Evolutionary conservation across 2,329 filamentous ascomycete genomes (phyloP).

Genomic region (Monosporascus sp.): DNA sequence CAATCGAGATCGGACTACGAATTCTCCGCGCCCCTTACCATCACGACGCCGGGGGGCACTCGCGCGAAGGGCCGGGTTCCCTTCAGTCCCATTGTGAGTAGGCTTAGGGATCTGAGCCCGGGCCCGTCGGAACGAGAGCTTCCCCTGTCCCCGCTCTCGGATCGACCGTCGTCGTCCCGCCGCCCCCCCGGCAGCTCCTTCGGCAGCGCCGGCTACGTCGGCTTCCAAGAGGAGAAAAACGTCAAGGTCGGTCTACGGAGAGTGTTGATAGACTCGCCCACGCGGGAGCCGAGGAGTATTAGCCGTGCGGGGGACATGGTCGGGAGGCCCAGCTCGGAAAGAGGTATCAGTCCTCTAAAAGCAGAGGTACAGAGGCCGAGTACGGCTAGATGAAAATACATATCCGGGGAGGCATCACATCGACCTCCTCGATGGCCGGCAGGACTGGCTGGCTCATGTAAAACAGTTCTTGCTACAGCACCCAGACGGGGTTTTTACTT

Average conservation of each 20-base stretch:
- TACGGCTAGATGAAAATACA: too few species aligned
- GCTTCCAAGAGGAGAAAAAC: slow-evolving; percentile 22
- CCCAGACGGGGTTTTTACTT: too few species aligned
- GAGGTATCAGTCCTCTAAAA: too few species aligned
- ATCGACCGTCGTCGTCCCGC: background rate
- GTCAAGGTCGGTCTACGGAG: slow-evolving; percentile 16
- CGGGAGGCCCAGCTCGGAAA: background rate
- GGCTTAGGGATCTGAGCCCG: background rate
- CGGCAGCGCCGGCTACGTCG: slow-evolving; percentile 25
- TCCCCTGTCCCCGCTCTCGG: background rate
- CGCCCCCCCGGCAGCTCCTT: slow-evolving; percentile 19
- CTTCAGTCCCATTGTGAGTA: slow-evolving; percentile 1
- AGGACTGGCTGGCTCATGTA: too few species aligned
- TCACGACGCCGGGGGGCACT: slow-evolving; percentile 6
- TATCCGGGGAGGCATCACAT: too few species aligned
- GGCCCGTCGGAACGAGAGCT: slow-evolving; percentile 2
- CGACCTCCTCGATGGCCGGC: too few species aligned
- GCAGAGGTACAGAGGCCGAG: too few species aligned
- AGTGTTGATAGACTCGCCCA: slow-evolving; percentile 11
- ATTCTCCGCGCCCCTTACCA: slow-evolving; percentile 17
- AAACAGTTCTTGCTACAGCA: too few species aligned
- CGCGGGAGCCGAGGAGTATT: background rate
- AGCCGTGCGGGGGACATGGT: background rate
- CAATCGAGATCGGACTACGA: slow-evolving; percentile 21
- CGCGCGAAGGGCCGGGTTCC: too few species aligned